phyloP scores from a whole-genome alignment of 345 rosid species.

The Conringia planisiliqua region DNA sequence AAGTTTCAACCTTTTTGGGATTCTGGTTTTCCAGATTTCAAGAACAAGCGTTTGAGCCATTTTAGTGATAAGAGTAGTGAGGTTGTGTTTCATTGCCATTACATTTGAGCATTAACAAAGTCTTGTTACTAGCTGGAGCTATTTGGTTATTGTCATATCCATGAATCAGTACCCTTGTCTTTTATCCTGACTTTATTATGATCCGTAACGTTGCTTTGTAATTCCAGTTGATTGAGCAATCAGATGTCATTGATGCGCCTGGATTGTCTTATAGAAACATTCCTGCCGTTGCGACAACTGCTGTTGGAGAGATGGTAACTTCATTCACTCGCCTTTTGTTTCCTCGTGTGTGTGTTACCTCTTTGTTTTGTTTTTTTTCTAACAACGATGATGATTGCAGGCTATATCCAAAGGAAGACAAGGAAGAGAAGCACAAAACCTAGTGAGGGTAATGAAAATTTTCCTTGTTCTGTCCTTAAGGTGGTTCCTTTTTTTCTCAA shows the following conservation, averaged over 20 bases:
- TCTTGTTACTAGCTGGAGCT: neutral
- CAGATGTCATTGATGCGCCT: conserved; percentile 53
- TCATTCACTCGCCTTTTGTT: neutral
- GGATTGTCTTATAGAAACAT: conserved; percentile 44
- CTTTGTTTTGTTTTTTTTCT: neutral
- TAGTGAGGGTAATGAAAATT: conserved; percentile 46
- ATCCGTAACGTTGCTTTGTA: neutral
- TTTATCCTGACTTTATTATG: neutral
- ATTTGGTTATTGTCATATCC: neutral
- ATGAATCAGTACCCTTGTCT: neutral
- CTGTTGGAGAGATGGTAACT: conserved; percentile 80
- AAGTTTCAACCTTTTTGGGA: neutral
- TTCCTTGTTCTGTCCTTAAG: neutral
- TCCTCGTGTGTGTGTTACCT: neutral
- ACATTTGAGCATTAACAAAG: neutral
- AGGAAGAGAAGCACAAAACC: conserved; percentile 89
- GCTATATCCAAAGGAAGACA: conserved; percentile 82
- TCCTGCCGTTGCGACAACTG: conserved; percentile 51
- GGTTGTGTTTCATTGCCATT: neutral
- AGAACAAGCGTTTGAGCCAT: neutral
- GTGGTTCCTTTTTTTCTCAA: neutral
- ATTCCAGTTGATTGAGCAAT: conserved; percentile 65
- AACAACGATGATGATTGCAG: conserved; percentile 32
- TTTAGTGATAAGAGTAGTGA: neutral
- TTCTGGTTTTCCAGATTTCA: neutral